Evolutionary conservation across 768 basidiomycete genomes (phyloP), one percentile per base, ranked within the genome.

Genomic region (Collybiopsis luxurians): DNA sequence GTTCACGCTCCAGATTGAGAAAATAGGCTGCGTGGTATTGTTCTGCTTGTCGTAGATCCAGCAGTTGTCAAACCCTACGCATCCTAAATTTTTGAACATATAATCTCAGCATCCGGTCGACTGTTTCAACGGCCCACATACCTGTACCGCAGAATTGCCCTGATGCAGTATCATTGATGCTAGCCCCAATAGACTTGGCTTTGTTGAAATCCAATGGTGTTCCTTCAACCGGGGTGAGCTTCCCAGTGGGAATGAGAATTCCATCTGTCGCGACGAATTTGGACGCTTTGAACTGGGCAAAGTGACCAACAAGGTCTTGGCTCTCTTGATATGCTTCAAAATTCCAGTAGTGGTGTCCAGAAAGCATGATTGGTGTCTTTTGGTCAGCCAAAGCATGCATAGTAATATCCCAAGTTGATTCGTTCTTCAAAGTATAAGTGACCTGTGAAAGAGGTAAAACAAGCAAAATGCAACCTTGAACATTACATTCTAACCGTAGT

Each of bases 1-100:
- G 59, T 73, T 74, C 31, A 62, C 66, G 60, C 76, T 78, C 76
- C 77, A 81, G 7, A 79, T 59, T 1, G 75, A 73, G 48, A 79
- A 69, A 11, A 61, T 67, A 4, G 72, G 68, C 39, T 69, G 68
- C 5, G 60, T 59, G 6, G 40, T 46, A 47, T 65, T 48, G 30
- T 66, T 65, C 12, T 69, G 52, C 40, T 21, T n/a, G 57, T 80
- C 76, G 56, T 77, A 77, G 40, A 79, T 61, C 74, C 75, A 81
- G 54, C 69, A 71, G 58, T 80, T 79, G 60, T 81, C 79, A 55
- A 75, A 76, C 2, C 79, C 79, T 17, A 72, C 69, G 58, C 77
- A 79, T 30, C 72, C 78, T 77, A 40, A 13, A 4, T 17, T 24
- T 21, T 26, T n/a, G n/a, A n/a, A n/a, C n/a, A n/a, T n/a, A n/a